These are phyloP conservation scores for Anthoceros angustus DNA, from an alignment of 225 moss, liverwort and hornwort genomes.

Conservation along the genomic window DNA sequence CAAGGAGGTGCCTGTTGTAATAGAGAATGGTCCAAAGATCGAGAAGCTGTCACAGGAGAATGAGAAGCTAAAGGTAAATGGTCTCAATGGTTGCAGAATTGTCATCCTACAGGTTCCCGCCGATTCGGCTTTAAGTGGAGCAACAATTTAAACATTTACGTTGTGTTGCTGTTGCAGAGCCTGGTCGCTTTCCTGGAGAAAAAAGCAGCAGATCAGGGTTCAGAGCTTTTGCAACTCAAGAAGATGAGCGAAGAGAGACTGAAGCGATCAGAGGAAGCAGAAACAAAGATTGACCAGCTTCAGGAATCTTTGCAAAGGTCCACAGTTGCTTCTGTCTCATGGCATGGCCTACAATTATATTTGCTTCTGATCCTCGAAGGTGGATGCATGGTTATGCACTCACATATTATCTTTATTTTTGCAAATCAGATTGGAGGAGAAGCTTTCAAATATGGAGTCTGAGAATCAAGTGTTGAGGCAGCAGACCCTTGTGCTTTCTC, in stretches of 20 bases:
- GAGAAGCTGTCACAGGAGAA: slow-evolving; percentile 66
- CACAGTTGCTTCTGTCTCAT: neutral
- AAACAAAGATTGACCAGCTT: slow-evolving; percentile 57
- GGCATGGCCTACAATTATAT: neutral
- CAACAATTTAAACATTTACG: neutral
- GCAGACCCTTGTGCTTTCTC: slow-evolving; percentile 85
- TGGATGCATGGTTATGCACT: neutral
- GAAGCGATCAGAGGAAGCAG: slow-evolving; percentile 69
- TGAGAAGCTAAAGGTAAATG: slow-evolving; percentile 46
- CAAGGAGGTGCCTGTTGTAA: slow-evolving; percentile 62
- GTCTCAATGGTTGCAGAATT: neutral
- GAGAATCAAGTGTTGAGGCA: slow-evolving; percentile 99
- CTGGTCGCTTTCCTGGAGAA: slow-evolving; percentile 20
- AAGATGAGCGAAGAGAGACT: slow-evolving; percentile 69
- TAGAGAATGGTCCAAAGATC: slow-evolving; percentile 83
- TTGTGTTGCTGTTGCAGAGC: neutral
- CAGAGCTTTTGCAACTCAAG: slow-evolving; percentile 37
- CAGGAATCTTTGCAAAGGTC: slow-evolving; percentile 91
- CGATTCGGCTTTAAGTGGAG: neutral
- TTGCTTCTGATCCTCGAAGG: neutral
- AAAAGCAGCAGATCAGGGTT: slow-evolving; percentile 52
- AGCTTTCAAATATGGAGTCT: slow-evolving; percentile 91
- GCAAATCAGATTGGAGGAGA: slow-evolving; percentile 80
- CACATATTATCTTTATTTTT: neutral
- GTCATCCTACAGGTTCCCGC: neutral